Percentiles rank a stretch among this genome's conserved stretches.
Evolutionary conservation across 306 rosid genomes (phyloP).

Genomic region (Pyrus betulifolia): DNA sequence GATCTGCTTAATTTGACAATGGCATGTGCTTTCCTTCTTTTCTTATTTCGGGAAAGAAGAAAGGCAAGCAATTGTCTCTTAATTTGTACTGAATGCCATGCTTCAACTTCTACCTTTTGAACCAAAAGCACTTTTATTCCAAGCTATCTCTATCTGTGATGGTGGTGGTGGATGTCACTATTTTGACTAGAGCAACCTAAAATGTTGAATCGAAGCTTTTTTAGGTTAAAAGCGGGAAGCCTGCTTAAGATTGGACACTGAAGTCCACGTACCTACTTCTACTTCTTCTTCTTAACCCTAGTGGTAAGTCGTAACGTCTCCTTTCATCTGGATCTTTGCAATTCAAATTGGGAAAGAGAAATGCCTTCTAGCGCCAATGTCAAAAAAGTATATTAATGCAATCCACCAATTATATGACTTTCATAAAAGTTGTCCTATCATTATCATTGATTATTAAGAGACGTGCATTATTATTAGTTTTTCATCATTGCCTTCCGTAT

Average conservation of each 20-base stretch:
- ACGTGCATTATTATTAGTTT: constrained; percentile 22
- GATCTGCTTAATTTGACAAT: constrained; percentile 6
- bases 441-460: constrained; percentile 25
- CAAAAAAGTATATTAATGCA: background rate
- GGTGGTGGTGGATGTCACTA: constrained; percentile 22
- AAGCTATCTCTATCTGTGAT: constrained; percentile 6
- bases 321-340: background rate
- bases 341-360: constrained; percentile 6
- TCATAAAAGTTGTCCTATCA: constrained; percentile 32
- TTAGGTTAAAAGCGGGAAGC: constrained; percentile 75
- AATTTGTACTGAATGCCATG: constrained; percentile 33
- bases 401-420: constrained; percentile 29
- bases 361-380: constrained; percentile 9
- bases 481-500: constrained; percentile 41
- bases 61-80: constrained; percentile 44
- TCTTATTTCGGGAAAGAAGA: constrained; percentile 70
- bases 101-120: constrained; percentile 29
- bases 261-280: constrained; percentile 72
- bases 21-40: background rate
- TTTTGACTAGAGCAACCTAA: constrained; percentile 37
- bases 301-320: background rate
- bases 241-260: constrained; percentile 38
- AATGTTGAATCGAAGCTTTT: constrained; percentile 45
- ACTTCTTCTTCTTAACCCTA: constrained; percentile 11
- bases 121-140: constrained; percentile 27